Evolutionary conservation across 192 early-diverging fungal species (phyloP), one percentile per base, ranked within the genome.

Genomic region (Mortierella claussenii): DNA sequence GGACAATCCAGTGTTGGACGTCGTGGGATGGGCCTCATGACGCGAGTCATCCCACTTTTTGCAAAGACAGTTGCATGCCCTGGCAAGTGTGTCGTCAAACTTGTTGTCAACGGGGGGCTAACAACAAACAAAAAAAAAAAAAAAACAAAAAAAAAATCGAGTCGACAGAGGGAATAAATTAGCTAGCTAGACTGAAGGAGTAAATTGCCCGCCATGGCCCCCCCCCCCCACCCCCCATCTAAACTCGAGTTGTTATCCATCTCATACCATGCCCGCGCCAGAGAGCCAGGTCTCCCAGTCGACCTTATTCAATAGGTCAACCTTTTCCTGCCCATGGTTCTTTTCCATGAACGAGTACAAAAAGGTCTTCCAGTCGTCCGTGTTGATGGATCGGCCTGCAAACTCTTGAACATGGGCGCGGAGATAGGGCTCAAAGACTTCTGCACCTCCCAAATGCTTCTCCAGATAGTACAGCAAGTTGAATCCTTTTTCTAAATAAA

Each of bases 401-500:
- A 97, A 97, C 44, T 89, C 73, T 49, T 83, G 70, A 26, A 98
- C 91, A 80, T 97, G 88, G 12, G 89, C 86, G 57, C 89, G 87
- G 84, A 93, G 86, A 64, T 90, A 97, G 11, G 91, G 89, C 57
- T 92, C 95, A 83, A 99, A 99, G 23, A 93, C 85, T 23, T 80
- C 68, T 0, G 90, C 67, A 1, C 95, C 96, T 33, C 97, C 97
- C 33, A 99, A 81, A 45, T 89, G 66, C 65, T 89, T 85, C 73
- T 96, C 54, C 32, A 98, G 86, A 67, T 96, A 92, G 82, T 93
- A 97, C 17, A 99, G 80, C 43, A 99, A 79, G 79, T 94, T 94
- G 71, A 92, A 97, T 24, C 96, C 97, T 82, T 99, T 99, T 76
- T 98, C 97, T 81, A 26, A n/a, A n/a, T n/a, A n/a, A n/a, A n/a